Percentiles rank a stretch among this genome's conserved stretches.
Conservation (phyloP, 805 yeast species). For the Wickerhamomyces ciferrii region DNA sequence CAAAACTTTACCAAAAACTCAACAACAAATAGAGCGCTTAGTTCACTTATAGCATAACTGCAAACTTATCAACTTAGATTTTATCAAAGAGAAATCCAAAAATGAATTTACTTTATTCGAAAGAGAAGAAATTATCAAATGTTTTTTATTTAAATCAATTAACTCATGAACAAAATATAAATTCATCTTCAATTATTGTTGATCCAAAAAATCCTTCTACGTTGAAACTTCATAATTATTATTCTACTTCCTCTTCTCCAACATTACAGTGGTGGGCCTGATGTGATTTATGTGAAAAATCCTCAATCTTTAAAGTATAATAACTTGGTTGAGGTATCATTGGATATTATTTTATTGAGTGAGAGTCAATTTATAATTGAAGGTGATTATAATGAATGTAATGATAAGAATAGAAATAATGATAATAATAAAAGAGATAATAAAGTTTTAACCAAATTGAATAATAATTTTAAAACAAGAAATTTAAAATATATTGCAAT, state of each 20-base stretch:
- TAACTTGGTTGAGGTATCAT: slow-evolving; percentile 24
- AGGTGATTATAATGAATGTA: slow-evolving; percentile 12
- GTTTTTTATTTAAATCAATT: slow-evolving; percentile 9
- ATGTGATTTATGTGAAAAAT: slow-evolving; percentile 22
- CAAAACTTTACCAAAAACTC: too few species aligned
- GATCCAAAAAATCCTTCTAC: slow-evolving; percentile 10
- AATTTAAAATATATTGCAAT: slow-evolving; percentile 15
- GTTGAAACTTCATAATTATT: slow-evolving; percentile 8
- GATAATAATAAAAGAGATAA: neutral
- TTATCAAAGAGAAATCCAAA: too few species aligned
- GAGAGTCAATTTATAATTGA: slow-evolving; percentile 23
- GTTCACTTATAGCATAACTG: too few species aligned
- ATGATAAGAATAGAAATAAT: neutral
- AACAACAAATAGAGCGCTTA: too few species aligned
- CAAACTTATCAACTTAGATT: neutral
- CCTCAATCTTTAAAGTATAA: slow-evolving; percentile 19
- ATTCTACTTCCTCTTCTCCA: slow-evolving; percentile 14
- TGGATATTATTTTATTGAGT: slow-evolving; percentile 25
- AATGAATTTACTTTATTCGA: slow-evolving; percentile 1
- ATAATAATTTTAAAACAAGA: slow-evolving; percentile 14
- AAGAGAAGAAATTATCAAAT: slow-evolving; percentile 10
- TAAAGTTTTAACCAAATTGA: slow-evolving; percentile 9
- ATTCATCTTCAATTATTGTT: slow-evolving; percentile 7
- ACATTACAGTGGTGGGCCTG: slow-evolving; percentile 25
- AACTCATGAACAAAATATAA: slow-evolving; percentile 3